Conservation (phyloP, 2,329 filamentous ascomycete genomes). For the Periconia digitata region DNA sequence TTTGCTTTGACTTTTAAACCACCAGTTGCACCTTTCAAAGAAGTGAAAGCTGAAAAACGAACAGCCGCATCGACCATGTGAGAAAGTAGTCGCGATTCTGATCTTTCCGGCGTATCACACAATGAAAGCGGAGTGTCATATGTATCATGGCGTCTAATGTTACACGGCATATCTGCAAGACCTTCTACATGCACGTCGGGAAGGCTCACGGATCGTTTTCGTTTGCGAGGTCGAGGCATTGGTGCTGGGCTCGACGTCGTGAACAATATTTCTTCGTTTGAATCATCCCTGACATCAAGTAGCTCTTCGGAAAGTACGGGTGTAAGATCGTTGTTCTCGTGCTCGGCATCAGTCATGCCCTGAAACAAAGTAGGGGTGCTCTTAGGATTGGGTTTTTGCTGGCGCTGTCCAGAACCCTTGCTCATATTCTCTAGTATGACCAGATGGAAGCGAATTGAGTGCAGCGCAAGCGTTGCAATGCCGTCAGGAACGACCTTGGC, state of each 20-base stretch:
- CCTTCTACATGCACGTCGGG: background rate
- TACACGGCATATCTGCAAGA: background rate
- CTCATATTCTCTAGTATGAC: slow-evolving; percentile 20
- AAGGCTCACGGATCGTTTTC: slow-evolving; percentile 1
- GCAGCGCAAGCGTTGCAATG: slow-evolving; percentile 23
- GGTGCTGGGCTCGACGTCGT: background rate
- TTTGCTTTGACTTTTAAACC: slow-evolving; percentile 35
- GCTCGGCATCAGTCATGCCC: background rate
- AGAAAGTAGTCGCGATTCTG: slow-evolving; percentile 9
- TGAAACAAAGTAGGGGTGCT: background rate
- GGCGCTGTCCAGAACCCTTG: slow-evolving; percentile 10
- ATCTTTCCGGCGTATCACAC: background rate
- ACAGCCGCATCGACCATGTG: slow-evolving; percentile 40
- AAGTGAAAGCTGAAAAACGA: slow-evolving; percentile 37
- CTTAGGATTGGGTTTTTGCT: slow-evolving; percentile 6
- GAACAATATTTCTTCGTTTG: background rate
- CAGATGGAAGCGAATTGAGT: slow-evolving; percentile 30
- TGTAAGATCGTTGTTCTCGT: background rate
- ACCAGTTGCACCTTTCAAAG: slow-evolving; percentile 17
- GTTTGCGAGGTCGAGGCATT: background rate
- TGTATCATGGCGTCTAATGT: background rate
- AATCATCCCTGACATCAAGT: background rate
- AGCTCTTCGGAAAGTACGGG: background rate
- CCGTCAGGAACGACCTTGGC: slow-evolving; percentile 31
- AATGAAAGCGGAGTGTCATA: background rate